A percentile compares a stretch with the other conserved stretches of the same genome.
phyloP scores from a whole-genome alignment of 2,329 filamentous ascomycete genomes.

The Cladophialophora chaetospira region DNA sequence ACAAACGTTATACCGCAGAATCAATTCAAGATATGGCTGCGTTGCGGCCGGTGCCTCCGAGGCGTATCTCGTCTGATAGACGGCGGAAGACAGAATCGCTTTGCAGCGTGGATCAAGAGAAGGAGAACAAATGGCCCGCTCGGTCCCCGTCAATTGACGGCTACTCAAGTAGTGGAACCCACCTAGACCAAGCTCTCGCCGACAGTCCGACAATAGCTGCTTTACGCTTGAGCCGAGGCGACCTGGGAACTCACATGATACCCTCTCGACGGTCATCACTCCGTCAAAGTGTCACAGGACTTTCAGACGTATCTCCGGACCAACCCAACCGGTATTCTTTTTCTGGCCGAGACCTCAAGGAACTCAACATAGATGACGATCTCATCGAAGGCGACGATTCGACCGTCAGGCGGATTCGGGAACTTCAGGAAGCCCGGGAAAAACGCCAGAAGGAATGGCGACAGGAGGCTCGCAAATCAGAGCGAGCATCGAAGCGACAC shows the following conservation, averaged over 20 bases:
- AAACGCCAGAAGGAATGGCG: conserved; percentile 38
- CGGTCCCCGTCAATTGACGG: conserved; percentile 23
- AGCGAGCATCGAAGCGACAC: conserved; percentile 28
- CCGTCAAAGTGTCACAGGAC: conserved; percentile 51
- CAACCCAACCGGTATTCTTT: conserved; percentile 55
- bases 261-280: conserved; percentile 58
- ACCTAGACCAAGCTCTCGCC: conserved; percentile 1
- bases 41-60: conserved; percentile 19
- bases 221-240: conserved; percentile 25
- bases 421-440: conserved; percentile 60
- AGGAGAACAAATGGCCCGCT: conserved; percentile 17
- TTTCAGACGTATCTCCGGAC: conserved; percentile 65
- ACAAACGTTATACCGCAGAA: conserved; percentile 18
- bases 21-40: conserved; percentile 23
- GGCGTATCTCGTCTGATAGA: conserved; percentile 22
- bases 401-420: conserved; percentile 59
- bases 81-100: conserved; percentile 25
- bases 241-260: conserved; percentile 39
- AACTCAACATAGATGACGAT: conserved; percentile 44
- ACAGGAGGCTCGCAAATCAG: conserved; percentile 32
- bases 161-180: conserved; percentile 4
- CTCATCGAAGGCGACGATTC: conserved; percentile 54
- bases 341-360: conserved; percentile 44
- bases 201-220: conserved; percentile 19
- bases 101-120: conserved; percentile 26